These are phyloP conservation scores for Aphanocladium album DNA, from an alignment of 2,329 filamentous ascomycete species.

Conservation along the genomic window DNA sequence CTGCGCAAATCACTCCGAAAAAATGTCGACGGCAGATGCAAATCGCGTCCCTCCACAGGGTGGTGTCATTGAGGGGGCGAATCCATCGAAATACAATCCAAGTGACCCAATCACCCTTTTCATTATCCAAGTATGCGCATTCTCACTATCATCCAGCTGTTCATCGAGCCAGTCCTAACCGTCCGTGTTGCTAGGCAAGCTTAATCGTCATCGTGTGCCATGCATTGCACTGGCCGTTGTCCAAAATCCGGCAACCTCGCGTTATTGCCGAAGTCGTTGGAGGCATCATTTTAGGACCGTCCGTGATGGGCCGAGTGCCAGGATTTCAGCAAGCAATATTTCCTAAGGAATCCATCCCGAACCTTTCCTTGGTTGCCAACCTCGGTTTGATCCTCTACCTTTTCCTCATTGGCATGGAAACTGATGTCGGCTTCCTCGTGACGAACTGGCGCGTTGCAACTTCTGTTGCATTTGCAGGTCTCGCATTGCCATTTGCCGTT, in stretches of 20 bases:
- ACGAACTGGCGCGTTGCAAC: slow-evolving; percentile 77
- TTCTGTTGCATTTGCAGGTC: slow-evolving; percentile 72
- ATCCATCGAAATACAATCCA: slow-evolving; percentile 63
- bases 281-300: slow-evolving; percentile 80
- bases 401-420: slow-evolving; percentile 83
- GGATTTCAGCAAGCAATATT: slow-evolving; percentile 75
- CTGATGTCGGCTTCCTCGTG: slow-evolving; percentile 71
- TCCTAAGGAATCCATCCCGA: slow-evolving; percentile 66
- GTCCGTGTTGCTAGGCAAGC: slow-evolving; percentile 24
- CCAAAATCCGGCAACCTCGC: slow-evolving; percentile 70
- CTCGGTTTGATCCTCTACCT: slow-evolving; percentile 79
- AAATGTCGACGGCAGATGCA: not conserved
- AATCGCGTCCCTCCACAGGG: slow-evolving; percentile 32
- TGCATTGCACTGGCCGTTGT: slow-evolving; percentile 66
- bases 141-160: not conserved
- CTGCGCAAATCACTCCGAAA: not conserved
- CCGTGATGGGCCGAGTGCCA: slow-evolving; percentile 81
- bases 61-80: slow-evolving; percentile 66
- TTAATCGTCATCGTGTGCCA: slow-evolving; percentile 48
- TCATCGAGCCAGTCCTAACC: slow-evolving; percentile 6
- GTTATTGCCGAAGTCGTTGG: slow-evolving; percentile 83
- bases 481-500: slow-evolving; percentile 77
- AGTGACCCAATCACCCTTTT: slow-evolving; percentile 71
- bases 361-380: slow-evolving; percentile 73
- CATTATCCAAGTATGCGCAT: slow-evolving; percentile 58